Base-by-base conservation (phyloP, 2,329 filamentous ascomycete genomes). In the Orbilia oligospora region DNA sequence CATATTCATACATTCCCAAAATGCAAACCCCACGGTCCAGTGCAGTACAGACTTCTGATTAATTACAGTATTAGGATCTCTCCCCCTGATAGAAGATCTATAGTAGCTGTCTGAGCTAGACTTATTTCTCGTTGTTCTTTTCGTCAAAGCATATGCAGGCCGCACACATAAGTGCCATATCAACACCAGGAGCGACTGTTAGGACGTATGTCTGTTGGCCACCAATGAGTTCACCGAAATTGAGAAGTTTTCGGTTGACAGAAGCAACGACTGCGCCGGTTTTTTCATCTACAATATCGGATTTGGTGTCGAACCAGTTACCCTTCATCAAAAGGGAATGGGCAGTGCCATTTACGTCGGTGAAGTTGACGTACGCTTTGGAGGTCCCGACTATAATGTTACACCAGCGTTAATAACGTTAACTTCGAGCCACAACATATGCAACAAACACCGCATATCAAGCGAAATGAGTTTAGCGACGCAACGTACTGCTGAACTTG, bases 91-190 rank as follows among this genome's bases (percentile, higher is more conserved):
- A 30, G 27, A 30, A 6, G 27, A 30, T 30, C 27, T 30, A 30
- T n/a, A n/a, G n/a, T n/a, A n/a, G n/a, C 3, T 30, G 3, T 30
- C 27, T 30, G 6, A 30, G 27, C 27, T 30, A 30, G 6, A 6
- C 27, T 73, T 46, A 78, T 18, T 71, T 70, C 36, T 88, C 86
- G 58, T 89, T 88, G 72, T 90, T 88, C 85, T 87, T 88, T 86
- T 92, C 90, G 80, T 92, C 91, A 76, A 92, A 84, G 77, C 88
- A 90, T 66, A 93, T 89, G 82, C 90, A 92, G 81, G 92, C 85
- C 10, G 90, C 91, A 0, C 87, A 89, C 80, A 92, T 88, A 56
- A 92, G 82, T 3, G 89, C 88, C 84, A 91, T 87, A 81, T 93
- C 91, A 5, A 91, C 88, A 16, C 88, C 88, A 0, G 90, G 89